phyloP scores from a whole-genome alignment of 345 rosid genomes.

The Raphanus sativus region DNA sequence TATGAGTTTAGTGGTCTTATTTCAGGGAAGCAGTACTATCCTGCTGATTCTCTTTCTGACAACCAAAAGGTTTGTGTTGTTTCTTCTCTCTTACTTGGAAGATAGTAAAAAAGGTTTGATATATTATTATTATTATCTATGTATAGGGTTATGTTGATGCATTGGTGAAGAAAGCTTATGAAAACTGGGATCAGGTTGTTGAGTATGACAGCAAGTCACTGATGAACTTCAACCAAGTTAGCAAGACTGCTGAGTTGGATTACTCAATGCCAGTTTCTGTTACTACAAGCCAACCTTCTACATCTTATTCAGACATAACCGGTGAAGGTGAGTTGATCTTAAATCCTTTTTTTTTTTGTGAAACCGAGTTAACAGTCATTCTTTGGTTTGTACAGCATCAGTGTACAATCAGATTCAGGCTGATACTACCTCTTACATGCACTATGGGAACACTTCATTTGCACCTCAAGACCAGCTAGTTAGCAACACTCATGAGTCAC shows the following conservation, averaged over 20 bases:
- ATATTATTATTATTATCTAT: not conserved
- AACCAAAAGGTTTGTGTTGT: slow-evolving; percentile 64
- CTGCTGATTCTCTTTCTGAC: slow-evolving; percentile 78
- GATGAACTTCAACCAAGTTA: slow-evolving; percentile 50
- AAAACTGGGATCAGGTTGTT: slow-evolving; percentile 87
- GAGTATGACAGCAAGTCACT: slow-evolving; percentile 90
- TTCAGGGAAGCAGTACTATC: slow-evolving; percentile 62
- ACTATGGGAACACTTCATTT: slow-evolving; percentile 49
- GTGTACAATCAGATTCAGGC: slow-evolving; percentile 54
- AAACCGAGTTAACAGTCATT: slow-evolving; percentile 5
- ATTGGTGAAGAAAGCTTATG: slow-evolving; percentile 92
- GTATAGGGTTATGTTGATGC: slow-evolving; percentile 73
- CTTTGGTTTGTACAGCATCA: slow-evolving; percentile 28
- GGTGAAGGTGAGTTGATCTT: slow-evolving; percentile 52
- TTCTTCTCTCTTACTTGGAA: not conserved
- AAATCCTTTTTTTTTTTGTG: not conserved
- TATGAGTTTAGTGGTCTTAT: slow-evolving; percentile 78
- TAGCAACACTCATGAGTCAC: slow-evolving; percentile 30
- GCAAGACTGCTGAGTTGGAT: slow-evolving; percentile 39
- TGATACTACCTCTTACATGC: slow-evolving; percentile 46
- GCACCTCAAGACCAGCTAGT: slow-evolving; percentile 51
- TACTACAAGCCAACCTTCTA: slow-evolving; percentile 57
- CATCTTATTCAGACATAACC: slow-evolving; percentile 48
- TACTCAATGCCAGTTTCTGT: slow-evolving; percentile 52
- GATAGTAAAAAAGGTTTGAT: slow-evolving; percentile 2